Evolutionary conservation across 2,329 filamentous ascomycete species (phyloP).

Genomic region (Anthostomella pinea): DNA sequence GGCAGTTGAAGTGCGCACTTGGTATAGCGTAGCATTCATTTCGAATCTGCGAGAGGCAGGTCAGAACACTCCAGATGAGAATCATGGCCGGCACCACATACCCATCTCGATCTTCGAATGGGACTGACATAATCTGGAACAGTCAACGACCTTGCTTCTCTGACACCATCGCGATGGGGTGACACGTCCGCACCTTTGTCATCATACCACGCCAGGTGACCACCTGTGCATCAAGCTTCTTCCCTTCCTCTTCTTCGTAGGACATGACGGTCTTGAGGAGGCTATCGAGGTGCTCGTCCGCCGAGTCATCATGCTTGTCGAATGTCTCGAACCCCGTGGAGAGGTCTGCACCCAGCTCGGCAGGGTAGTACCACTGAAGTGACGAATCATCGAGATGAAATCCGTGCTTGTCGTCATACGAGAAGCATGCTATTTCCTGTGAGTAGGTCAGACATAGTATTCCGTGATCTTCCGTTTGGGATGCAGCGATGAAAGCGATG

Average conservation of each 20-base stretch:
- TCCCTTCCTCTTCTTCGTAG: constrained; percentile 66
- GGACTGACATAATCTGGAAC: constrained; percentile 74
- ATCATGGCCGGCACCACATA: constrained; percentile 41
- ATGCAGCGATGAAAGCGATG: too few species aligned
- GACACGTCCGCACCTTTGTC: too few species aligned
- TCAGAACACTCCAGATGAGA: constrained; percentile 3
- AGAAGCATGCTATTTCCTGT: constrained; percentile 89
- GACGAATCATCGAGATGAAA: constrained; percentile 76
- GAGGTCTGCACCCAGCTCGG: constrained; percentile 67
- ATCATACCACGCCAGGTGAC: constrained; percentile 98
- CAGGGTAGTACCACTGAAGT: constrained; percentile 84
- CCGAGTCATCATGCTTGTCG: constrained; percentile 73
- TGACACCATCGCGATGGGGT: too few species aligned
- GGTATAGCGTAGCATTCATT: constrained; percentile 91
- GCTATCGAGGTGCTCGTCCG: constrained; percentile 85
- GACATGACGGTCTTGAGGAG: constrained; percentile 73
- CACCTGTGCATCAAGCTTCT: constrained; percentile 71
- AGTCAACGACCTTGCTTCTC: too few species aligned
- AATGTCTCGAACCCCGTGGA: constrained; percentile 81
- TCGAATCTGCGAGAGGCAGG: constrained; percentile 77
- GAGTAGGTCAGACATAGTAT: neutral
- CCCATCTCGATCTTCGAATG: constrained; percentile 80
- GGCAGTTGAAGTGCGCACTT: constrained; percentile 55
- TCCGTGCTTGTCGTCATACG: constrained; percentile 80
- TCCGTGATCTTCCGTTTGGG: too few species aligned